Base-by-base conservation (phyloP, 495 filamentous ascomycete genomes). In the Hypomontagnella monticulosa region DNA sequence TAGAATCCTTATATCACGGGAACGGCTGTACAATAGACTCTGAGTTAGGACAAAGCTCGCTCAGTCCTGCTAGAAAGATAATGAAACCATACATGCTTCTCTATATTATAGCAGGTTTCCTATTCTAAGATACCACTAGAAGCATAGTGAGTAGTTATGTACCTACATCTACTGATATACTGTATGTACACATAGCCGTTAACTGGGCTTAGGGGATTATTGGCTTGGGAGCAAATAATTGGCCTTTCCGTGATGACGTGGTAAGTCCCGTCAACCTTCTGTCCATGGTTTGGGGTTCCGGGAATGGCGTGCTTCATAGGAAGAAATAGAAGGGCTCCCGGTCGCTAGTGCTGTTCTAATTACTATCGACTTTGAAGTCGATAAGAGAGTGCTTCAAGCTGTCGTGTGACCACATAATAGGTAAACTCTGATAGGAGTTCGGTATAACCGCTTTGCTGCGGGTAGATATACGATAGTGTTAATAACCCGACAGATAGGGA, bases 31-130 rank as follows among this genome's bases (percentile, higher is more conserved):
- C 6, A 7, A 27, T 30, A 40, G 20, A 7, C n/a, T 49, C 15
- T n/a, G 9, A 18, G 12, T 41, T 41, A 10, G 48, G 36, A 49
- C 55, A 41, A 30, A 12, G 7, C 4, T 30, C 33, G 11, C 5
- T 15, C n/a, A n/a, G 19, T 33, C 23, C 16, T 18, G 11, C 12
- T 30, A 32, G 32, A 43, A 8, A 43, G 47, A 18, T 23, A 8
- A 30, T 14, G 32, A 49, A 32, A 33, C n/a, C 34, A 48, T 3
- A 9, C 32, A 30, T 49, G 15, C 9, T 27, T 0, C n/a, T 23
- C 23, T 7, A 9, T 37, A 46, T 51, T 41, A 51, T 58, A 59
- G 3, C 23, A 42, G n/a, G 2, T 23, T 14, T 33, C 23, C 38
- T 7, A 34, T 18, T 4, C 14, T 5, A 40, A 14, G 11, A n/a